Conservation (phyloP, 345 rosid species). For the Cardamine chenopodiifolia region DNA sequence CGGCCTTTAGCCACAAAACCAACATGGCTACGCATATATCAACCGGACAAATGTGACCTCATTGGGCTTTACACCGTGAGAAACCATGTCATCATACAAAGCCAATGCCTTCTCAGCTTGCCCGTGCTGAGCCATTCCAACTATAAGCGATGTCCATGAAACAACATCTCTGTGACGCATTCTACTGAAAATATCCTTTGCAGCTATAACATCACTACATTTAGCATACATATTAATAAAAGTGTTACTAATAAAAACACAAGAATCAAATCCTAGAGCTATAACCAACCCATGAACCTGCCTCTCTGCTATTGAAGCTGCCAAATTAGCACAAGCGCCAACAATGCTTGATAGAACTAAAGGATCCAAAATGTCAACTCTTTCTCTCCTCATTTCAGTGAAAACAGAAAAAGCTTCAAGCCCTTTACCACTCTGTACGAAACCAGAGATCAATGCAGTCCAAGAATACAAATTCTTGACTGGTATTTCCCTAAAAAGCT, state of each 20-base stretch:
- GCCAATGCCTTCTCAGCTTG: slow-evolving; percentile 61
- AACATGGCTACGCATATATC: slow-evolving; percentile 80
- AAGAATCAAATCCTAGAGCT: slow-evolving; percentile 58
- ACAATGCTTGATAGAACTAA: slow-evolving; percentile 72
- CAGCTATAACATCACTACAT: slow-evolving; percentile 72
- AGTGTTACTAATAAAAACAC: slow-evolving; percentile 67
- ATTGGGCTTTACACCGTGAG: slow-evolving; percentile 66
- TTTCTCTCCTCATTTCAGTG: slow-evolving; percentile 71
- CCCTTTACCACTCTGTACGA: slow-evolving; percentile 71
- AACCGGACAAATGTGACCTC: slow-evolving; percentile 80
- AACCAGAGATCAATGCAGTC: slow-evolving; percentile 78
- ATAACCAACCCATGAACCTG: slow-evolving; percentile 67
- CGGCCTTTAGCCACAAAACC: slow-evolving; percentile 70
- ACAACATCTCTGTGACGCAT: slow-evolving; percentile 67
- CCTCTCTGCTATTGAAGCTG: slow-evolving; percentile 60
- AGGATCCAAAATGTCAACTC: slow-evolving; percentile 67
- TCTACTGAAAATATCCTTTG: slow-evolving; percentile 52
- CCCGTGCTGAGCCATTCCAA: slow-evolving; percentile 86
- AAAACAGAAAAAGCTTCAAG: slow-evolving; percentile 58
- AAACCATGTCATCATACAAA: slow-evolving; percentile 68
- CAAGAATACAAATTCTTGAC: slow-evolving; percentile 60
- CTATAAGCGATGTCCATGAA: slow-evolving; percentile 81
- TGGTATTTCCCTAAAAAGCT: slow-evolving; percentile 49
- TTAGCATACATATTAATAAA: slow-evolving; percentile 86
- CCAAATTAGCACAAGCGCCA: slow-evolving; percentile 76